A percentile compares a stretch with the other conserved stretches of the same genome.
Conservation (phyloP, 768 basidiomycete species). For the Lentinula edodes region DNA sequence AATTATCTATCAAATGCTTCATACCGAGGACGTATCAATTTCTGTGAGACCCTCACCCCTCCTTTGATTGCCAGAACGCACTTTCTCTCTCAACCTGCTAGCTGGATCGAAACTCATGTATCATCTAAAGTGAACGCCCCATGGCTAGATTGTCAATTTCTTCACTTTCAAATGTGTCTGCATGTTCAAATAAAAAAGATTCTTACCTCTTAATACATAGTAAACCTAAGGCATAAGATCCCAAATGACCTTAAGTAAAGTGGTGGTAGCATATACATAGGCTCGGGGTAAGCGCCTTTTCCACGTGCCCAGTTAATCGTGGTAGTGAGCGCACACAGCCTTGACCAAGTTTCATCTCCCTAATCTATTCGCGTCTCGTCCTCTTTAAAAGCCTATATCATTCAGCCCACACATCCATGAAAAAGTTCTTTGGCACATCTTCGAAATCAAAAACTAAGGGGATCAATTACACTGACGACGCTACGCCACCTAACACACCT, state of each 20-base stretch:
- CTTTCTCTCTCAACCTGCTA: too few species aligned
- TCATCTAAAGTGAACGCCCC: too few species aligned
- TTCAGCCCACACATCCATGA: slow-evolving; percentile 25
- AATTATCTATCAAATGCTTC: neutral
- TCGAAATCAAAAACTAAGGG: slow-evolving; percentile 24
- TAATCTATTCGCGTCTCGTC: neutral
- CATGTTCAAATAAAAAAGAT: too few species aligned
- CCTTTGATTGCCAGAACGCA: too few species aligned
- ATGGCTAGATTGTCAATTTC: too few species aligned
- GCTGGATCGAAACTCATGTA: too few species aligned
- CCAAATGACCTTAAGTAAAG: too few species aligned
- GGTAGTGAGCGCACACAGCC: slow-evolving; percentile 1
- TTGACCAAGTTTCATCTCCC: neutral
- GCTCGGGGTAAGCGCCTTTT: neutral
- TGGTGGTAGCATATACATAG: too few species aligned
- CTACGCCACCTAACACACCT: slow-evolving; percentile 10
- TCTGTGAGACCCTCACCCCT: neutral
- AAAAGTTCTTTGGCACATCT: slow-evolving; percentile 43
- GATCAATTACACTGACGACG: neutral
- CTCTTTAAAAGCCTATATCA: neutral
- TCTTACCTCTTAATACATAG: too few species aligned
- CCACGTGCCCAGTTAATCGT: neutral
- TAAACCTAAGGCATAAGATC: too few species aligned
- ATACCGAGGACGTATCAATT: neutral
- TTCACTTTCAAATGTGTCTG: too few species aligned